Conservation (phyloP, 257 asterid genomes). For the Primulina eburnea region DNA sequence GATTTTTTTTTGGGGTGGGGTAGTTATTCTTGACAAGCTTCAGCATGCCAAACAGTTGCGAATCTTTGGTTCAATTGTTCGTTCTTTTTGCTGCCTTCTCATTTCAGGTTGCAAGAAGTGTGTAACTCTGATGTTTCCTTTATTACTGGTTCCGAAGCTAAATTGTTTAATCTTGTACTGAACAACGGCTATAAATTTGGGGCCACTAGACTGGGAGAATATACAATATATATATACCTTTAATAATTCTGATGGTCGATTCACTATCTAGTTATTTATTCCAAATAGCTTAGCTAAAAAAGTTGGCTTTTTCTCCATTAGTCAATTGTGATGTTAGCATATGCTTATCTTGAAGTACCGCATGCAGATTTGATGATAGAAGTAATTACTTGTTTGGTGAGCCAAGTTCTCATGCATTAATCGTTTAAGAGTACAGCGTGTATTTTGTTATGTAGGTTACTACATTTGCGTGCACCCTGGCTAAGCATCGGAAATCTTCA, state of each 20-base stretch:
- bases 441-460: conserved; percentile 54
- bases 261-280: conserved; percentile 4
- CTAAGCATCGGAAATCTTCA: conserved; percentile 94
- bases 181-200: conserved; percentile 8
- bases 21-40: conserved; percentile 4
- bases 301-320: conserved; percentile 5
- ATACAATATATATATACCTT: not conserved
- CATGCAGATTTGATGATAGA: not conserved
- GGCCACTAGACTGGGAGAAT: not conserved
- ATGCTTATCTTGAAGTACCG: conserved; percentile 15
- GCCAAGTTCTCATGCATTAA: conserved; percentile 17
- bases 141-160: not conserved
- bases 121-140: conserved; percentile 7
- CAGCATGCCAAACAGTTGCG: not conserved
- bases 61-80: not conserved
- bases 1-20: not conserved
- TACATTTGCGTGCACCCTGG: conserved; percentile 77
- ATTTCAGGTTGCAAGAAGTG: conserved; percentile 3
- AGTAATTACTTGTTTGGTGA: conserved; percentile 11
- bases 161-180: conserved; percentile 1
- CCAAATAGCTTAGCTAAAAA: not conserved
- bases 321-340: conserved; percentile 3
- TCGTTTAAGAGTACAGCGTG: conserved; percentile 12
- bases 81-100: not conserved
- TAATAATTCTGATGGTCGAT: conserved; percentile 4